Base-by-base conservation (phyloP, 345 rosid genomes). In the Eucalyptus tenuipes region DNA sequence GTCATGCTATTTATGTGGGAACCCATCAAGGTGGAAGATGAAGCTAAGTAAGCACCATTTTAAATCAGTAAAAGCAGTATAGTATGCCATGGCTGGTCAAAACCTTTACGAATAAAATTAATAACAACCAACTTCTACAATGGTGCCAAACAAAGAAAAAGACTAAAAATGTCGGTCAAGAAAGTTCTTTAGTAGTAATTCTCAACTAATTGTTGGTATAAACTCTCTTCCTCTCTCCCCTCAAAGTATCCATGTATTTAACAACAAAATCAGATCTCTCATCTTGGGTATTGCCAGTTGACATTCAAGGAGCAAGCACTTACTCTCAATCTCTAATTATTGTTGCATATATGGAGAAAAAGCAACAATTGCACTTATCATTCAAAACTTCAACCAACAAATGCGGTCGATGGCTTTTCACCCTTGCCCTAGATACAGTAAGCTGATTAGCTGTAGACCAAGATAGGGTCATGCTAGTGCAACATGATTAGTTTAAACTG, bases 341-440 rank as follows among this genome's bases (percentile, higher is more conserved):
- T 4, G 29, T 75, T 40, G 47, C 84, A 20, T 10, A 20, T 75
- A 20, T 75, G 84, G 57, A 52, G 27, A 25, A 75, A 40, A 44
- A 40, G 47, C 47, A 37, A 20, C 84, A 40, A 75, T 24, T 40
- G 84, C 45, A 20, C 14, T 75, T 75, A 40, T 0, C 47, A 75
- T 37, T 75, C 84, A 75, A 75, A 75, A 37, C 84, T 75, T 37
- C 47, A 20, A 75, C 82, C 45, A 40, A 75, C 44, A 40, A 75
- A 20, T 75, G 47, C 8, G 0, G 47, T 33, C 13, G 0, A 71
- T 71, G 57, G 44, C 40, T 71, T 68, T 0, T 0, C 7, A 75
- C 29, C 47, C 47, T 25, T 40, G 29, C 84, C 47, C 84, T 40
- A 44, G 44, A 75, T 75, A 40, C 84, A 40, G 14, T 75, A 20